Evolutionary conservation across 2,329 filamentous ascomycete genomes (phyloP), one percentile per base, ranked within the genome.

Genomic region (Cercospora sp.): DNA sequence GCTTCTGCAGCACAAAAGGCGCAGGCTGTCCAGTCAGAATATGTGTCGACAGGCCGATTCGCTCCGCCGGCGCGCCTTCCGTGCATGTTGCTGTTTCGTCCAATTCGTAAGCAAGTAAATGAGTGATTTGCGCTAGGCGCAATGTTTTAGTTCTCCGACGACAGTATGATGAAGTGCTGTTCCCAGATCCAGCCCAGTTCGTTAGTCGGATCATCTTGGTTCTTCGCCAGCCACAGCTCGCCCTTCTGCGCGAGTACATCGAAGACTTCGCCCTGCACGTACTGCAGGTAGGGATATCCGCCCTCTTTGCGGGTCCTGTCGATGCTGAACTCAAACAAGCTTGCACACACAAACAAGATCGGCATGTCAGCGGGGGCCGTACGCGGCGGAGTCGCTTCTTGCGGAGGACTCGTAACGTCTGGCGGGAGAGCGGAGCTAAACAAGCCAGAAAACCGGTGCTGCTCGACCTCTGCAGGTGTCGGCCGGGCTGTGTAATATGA

Each of bases 111-210:
- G 20, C 28, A 59, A 59, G n/a, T 10, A 23, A 59, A 28, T 28
- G 48, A 55, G 48, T 36, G 48, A 45, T 30, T 26, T 10, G 23
- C 18, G 33, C 18, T 30, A 18, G 12, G 28, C 33, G 42, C 31
- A 59, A 18, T 9, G 16, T 23, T 58, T 23, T 65, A 69, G 60
- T 66, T 65, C 58, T 74, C 72, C 51, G 63, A 48, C 10, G 70
- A 72, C 23, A 78, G 68, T 48, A 78, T 73, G 66, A 78, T 78
- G 84, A 99, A 99, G 82, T 99, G 95, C 80, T 97, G 97, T 75
- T 94, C 96, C 95, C 95, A 99, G 75, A 99, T 97, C 95, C 95
- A 99, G 62, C 95, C 95, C 36, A 98, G 89, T 72, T 89, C 86
- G 72, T 91, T 87, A 10, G 83, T 85, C 1, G 88, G 83, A 79